phyloP scores from a whole-genome alignment of 768 basidiomycete genomes.

The Pisolithus tinctorius region DNA sequence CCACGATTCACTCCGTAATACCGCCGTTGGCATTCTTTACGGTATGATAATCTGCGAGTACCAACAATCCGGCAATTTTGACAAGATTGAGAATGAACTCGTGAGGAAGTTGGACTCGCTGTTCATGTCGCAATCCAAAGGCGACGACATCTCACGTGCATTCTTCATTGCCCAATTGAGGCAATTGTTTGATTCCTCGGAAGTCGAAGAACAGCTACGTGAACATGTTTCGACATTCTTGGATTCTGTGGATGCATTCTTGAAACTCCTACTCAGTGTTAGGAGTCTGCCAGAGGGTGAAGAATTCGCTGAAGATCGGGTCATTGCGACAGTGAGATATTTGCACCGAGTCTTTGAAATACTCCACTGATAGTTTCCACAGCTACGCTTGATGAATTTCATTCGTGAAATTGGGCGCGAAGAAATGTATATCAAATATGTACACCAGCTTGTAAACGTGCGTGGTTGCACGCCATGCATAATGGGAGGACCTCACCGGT shows the following conservation, averaged over 20 bases:
- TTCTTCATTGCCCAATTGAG: conserved; percentile 91
- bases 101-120: conserved; percentile 86
- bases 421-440: conserved; percentile 94
- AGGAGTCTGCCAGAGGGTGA: conserved; percentile 88
- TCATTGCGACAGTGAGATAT: conserved; percentile 71
- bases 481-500: conserved; percentile 8
- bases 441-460: conserved; percentile 90
- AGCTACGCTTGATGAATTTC: conserved; percentile 91
- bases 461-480: conserved; percentile 16
- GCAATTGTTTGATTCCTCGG: conserved; percentile 78
- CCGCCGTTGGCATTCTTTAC: conserved; percentile 88
- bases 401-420: conserved; percentile 86
- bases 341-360: not conserved
- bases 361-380: conserved; percentile 7
- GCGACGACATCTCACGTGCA: conserved; percentile 84
- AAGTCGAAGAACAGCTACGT: conserved; percentile 74
- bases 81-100: conserved; percentile 85
- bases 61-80: conserved; percentile 77
- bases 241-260: conserved; percentile 86
- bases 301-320: conserved; percentile 91
- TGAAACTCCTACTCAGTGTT: conserved; percentile 82
- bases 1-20: conserved; percentile 85
- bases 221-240: conserved; percentile 77
- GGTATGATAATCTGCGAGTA: conserved; percentile 95
- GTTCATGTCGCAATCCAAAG: conserved; percentile 90